Evolutionary conservation across 805 yeast species (phyloP).

Genomic region (Blastobotrys robertii): DNA sequence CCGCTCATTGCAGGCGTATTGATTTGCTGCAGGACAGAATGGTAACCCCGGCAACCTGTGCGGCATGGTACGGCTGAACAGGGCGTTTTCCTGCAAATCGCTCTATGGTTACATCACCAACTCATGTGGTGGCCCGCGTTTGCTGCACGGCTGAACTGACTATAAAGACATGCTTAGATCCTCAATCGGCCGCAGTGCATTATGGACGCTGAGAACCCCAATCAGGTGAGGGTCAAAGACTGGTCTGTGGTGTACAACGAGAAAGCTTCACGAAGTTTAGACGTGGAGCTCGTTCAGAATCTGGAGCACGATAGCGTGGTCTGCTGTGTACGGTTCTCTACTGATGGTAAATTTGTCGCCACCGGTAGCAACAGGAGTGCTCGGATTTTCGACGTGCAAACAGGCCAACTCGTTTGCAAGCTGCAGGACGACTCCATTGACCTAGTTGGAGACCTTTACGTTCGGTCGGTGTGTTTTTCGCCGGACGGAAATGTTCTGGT

Average conservation of each 20-base stretch:
- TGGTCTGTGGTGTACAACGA: conserved; percentile 89
- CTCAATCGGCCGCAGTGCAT: no score
- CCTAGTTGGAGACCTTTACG: conserved; percentile 73
- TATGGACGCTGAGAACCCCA: no score
- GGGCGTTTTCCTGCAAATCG: no score
- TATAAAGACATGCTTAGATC: no score
- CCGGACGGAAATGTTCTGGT: conserved; percentile 92
- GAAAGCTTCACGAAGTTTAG: conserved; percentile 62
- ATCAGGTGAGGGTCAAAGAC: conserved; percentile 68
- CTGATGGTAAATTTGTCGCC: conserved; percentile 85
- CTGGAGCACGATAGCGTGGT: conserved; percentile 91
- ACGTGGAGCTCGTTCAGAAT: conserved; percentile 81
- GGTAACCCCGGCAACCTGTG: no score
- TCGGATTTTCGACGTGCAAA: conserved; percentile 84
- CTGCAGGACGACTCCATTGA: conserved; percentile 73
- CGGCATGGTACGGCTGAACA: no score
- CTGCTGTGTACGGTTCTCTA: conserved; percentile 89
- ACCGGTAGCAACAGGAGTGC: conserved; percentile 96
- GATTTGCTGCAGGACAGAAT: no score
- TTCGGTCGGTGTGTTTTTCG: conserved; percentile 89
- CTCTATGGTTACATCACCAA: no score
- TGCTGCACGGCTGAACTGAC: no score
- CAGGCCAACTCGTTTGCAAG: conserved; percentile 82
- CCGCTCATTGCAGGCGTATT: no score
- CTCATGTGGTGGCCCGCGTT: no score